Base-by-base conservation (phyloP, 176 grass and related monocot genomes). In the Musa schizocarpa region DNA sequence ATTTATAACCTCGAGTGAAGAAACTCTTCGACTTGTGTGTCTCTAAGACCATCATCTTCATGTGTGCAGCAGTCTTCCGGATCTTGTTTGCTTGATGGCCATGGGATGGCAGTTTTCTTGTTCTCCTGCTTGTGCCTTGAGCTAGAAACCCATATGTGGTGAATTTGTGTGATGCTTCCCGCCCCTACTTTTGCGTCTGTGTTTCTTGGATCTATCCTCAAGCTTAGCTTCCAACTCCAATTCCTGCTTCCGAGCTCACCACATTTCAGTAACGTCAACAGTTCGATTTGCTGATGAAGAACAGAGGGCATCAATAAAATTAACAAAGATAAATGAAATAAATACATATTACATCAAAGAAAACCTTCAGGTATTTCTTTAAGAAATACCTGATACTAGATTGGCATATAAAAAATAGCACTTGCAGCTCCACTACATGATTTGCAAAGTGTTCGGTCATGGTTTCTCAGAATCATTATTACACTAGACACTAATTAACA, bases 251-350 rank as follows among this genome's bases (percentile, higher is more conserved):
- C 92, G 89, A 16, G 89, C 86, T 71, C 72, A 71, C 89, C 92
- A 96, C 92, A 96, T 92, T 79, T 96, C 92, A 72, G 86, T 26
- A 12, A 96, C 82, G 80, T 92, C 92, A 34, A 92, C 89, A 81
- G 75, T 82, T 85, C 82, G 84, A 78, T 96, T 96, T 75, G 92
- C 92, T 96, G 83, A 24, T 9, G 78, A 82, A 53, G 11, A 72
- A 62, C 8, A 8, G 14, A 14, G 13, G 20, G 20, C 4, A 11
- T 11, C 51, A 53, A 20, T n/a, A 55, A 52, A 53, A 73, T 73
- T 51, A 55, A 50, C 25, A 22, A 24, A 26, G 16, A 11, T 58
- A 86, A 19, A 22, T 65, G 51, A 74, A 25, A 7, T 73, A 61
- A 73, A 76, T 62, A 52, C 54, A 71, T 67, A 24, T 19, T 74